phyloP scores from a whole-genome alignment of 106 monocot species.

The Hemerocallis citrina region DNA sequence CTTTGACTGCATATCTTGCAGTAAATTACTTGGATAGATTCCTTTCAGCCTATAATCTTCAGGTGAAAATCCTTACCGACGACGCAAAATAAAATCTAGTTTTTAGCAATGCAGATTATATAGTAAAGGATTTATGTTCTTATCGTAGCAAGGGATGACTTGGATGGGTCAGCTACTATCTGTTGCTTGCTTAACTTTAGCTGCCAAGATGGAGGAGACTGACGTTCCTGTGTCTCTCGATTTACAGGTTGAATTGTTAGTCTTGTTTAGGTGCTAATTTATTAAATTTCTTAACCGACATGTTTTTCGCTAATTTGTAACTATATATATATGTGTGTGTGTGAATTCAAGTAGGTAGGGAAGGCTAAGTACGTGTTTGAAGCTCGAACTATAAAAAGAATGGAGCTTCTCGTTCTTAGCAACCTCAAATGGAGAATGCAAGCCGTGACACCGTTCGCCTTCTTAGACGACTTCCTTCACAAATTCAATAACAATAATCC shows the following conservation, averaged over 20 bases:
- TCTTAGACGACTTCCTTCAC: conserved; percentile 41
- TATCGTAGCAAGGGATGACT: conserved; percentile 47
- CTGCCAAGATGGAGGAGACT: conserved; percentile 77
- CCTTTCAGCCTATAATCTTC: conserved; percentile 58
- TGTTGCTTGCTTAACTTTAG: conserved; percentile 72
- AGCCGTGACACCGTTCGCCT: conserved; percentile 65
- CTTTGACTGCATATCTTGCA: conserved; percentile 57
- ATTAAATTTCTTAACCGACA: background rate
- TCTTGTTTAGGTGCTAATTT: background rate
- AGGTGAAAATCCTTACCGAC: conserved; percentile 32
- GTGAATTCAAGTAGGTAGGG: conserved; percentile 23
- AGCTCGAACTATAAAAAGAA: conserved; percentile 55
- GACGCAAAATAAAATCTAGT: too few species aligned
- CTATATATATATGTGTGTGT: background rate
- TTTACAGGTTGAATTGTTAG: conserved; percentile 55
- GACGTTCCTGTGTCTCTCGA: conserved; percentile 56
- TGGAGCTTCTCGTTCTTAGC: conserved; percentile 58
- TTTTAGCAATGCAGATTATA: background rate
- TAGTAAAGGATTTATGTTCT: background rate
- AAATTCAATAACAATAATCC: conserved; percentile 25
- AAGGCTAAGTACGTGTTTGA: conserved; percentile 44
- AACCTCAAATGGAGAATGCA: conserved; percentile 76
- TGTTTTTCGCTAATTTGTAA: background rate
- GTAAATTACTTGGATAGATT: conserved; percentile 91
- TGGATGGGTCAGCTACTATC: conserved; percentile 74